Percentiles rank a stretch among this genome's conserved stretches.
phyloP scores from a whole-genome alignment of 2,329 filamentous ascomycete genomes.

The Apiospora aurea region DNA sequence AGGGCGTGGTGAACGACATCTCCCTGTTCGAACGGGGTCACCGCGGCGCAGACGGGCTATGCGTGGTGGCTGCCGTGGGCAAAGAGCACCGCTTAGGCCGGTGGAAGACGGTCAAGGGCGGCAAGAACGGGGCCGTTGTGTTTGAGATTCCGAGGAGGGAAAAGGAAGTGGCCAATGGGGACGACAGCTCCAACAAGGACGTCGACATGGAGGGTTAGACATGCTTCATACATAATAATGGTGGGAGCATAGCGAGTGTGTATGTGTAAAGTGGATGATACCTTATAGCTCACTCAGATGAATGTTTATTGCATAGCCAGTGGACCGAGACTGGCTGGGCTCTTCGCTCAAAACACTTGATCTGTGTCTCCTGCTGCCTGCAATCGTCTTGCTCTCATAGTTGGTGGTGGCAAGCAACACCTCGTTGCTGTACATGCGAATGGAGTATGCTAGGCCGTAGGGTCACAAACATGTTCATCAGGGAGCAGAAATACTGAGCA shows the following conservation, averaged over 20 bases:
- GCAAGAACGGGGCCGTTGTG: constrained; percentile 84
- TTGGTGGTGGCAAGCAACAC: too few species aligned
- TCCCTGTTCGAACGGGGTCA: constrained; percentile 86
- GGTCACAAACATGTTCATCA: not conserved
- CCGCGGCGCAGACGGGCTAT: constrained; percentile 77
- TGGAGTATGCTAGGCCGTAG: too few species aligned
- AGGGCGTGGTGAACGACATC: constrained; percentile 88
- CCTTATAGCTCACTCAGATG: constrained; percentile 13
- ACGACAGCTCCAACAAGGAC: constrained; percentile 21
- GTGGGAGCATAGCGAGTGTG: constrained; percentile 13
- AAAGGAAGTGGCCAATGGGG: constrained; percentile 37
- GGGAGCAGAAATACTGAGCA: not conserved
- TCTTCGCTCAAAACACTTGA: not conserved
- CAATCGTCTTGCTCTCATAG: too few species aligned
- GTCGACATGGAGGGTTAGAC: constrained; percentile 17
- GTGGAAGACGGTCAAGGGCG: constrained; percentile 72
- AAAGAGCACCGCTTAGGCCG: constrained; percentile 86
- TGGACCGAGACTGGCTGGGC: constrained; percentile 15
- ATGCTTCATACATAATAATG: not conserved
- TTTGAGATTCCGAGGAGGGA: constrained; percentile 75
- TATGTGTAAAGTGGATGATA: constrained; percentile 21
- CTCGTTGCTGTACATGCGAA: not conserved
- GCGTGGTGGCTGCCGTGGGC: constrained; percentile 84
- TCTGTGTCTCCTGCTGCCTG: too few species aligned
- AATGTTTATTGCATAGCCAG: constrained; percentile 18